Evolutionary conservation across 306 rosid genomes (phyloP).

Genomic region (Acmispon strigosus): DNA sequence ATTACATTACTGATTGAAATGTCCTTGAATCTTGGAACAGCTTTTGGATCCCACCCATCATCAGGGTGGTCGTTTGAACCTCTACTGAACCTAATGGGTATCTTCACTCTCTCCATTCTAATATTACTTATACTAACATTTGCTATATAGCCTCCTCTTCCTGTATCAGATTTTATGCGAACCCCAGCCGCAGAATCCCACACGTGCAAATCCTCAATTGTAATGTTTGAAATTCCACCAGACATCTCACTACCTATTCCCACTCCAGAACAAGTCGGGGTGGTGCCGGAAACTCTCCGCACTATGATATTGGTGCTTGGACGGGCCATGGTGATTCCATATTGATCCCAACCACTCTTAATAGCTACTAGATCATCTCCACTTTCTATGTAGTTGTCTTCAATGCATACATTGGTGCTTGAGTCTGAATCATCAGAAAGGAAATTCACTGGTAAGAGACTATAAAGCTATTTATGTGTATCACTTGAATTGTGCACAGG

Average conservation of each 20-base stretch:
- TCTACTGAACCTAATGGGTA: slow-evolving; percentile 76
- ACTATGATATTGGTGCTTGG: slow-evolving; percentile 75
- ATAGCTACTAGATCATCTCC: slow-evolving; percentile 96
- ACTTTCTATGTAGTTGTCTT: slow-evolving; percentile 93
- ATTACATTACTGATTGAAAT: slow-evolving; percentile 52
- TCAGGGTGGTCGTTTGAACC: slow-evolving; percentile 94
- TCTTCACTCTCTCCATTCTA: slow-evolving; percentile 76
- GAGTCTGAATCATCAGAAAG: slow-evolving; percentile 53
- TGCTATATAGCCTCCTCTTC: slow-evolving; percentile 77
- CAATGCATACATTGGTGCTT: slow-evolving; percentile 70
- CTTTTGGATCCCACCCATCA: slow-evolving; percentile 85
- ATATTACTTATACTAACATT: slow-evolving; percentile 58
- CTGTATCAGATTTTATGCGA: slow-evolving; percentile 77
- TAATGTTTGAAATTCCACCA: slow-evolving; percentile 78
- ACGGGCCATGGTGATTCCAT: slow-evolving; percentile 66
- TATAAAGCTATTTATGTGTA: neutral
- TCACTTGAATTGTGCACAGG: neutral
- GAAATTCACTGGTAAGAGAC: neutral
- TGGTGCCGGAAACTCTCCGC: slow-evolving; percentile 86
- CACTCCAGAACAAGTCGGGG: slow-evolving; percentile 91
- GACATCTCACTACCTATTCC: slow-evolving; percentile 99
- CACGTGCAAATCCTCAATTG: slow-evolving; percentile 68
- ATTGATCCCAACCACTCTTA: slow-evolving; percentile 97
- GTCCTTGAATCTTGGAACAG: slow-evolving; percentile 64
- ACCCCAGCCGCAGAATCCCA: slow-evolving; percentile 90